phyloP scores from a whole-genome alignment of 2,329 filamentous ascomycete species.

The Pseudogymnoascus pannorum region DNA sequence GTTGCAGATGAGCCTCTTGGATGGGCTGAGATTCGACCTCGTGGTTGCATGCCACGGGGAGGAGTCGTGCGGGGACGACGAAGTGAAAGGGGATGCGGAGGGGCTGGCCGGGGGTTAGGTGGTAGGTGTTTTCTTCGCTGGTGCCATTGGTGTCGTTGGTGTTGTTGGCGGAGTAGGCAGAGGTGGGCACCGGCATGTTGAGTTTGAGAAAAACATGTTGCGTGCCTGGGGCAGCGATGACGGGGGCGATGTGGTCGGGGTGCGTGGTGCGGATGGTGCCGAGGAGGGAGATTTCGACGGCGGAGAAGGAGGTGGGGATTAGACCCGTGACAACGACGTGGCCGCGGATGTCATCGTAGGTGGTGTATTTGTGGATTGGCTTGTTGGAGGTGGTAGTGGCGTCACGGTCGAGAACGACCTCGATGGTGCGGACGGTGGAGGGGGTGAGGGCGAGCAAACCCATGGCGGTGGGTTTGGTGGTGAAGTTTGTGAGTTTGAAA shows the following conservation, averaged over 20 bases:
- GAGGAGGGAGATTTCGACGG: not conserved
- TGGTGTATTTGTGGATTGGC: not conserved
- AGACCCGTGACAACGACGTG: not conserved
- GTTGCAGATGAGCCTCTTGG: constrained; percentile 25
- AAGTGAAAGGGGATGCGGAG: constrained; percentile 29
- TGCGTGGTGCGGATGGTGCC: not conserved
- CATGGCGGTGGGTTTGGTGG: not conserved
- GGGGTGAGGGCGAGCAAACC: not conserved
- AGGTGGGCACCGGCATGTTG: constrained; percentile 27
- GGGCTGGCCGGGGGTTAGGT: constrained; percentile 20
- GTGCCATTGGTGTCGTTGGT: not conserved
- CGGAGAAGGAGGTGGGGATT: not conserved
- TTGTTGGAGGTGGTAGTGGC: not conserved
- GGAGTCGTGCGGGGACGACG: constrained; percentile 26
- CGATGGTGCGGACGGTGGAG: not conserved
- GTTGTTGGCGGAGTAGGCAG: constrained; percentile 23
- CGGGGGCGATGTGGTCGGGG: not conserved
- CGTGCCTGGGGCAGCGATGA: not conserved
- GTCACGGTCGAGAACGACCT: not conserved
- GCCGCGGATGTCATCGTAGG: constrained; percentile 2
- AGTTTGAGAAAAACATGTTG: constrained; percentile 28
- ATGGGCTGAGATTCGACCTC: constrained; percentile 13
- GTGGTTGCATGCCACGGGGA: constrained; percentile 26
- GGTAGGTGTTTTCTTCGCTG: not conserved
- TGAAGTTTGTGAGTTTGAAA: not conserved